These are phyloP conservation scores for Orbilia javanica DNA, from an alignment of 2,329 filamentous ascomycete genomes.

Conservation along the genomic window DNA sequence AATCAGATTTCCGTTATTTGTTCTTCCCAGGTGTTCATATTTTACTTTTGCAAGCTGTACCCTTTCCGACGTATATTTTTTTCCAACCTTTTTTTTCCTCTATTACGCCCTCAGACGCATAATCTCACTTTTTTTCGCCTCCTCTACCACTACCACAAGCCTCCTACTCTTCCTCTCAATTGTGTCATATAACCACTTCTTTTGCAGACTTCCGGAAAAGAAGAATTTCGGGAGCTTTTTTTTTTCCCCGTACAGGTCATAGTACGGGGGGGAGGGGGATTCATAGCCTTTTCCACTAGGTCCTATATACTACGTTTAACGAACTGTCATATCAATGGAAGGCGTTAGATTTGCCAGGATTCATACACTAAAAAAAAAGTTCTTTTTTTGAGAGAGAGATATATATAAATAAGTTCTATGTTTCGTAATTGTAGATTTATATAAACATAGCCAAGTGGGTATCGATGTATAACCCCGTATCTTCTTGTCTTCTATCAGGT, in stretches of 20 bases:
- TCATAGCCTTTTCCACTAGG: background rate
- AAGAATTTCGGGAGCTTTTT: background rate
- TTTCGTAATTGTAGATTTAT: background rate
- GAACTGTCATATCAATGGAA: slow-evolving; percentile 58
- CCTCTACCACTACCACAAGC: too few relatives aligned
- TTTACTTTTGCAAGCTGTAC: slow-evolving; percentile 29
- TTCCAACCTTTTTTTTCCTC: background rate
- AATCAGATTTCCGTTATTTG: slow-evolving; percentile 24
- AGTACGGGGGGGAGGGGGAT: background rate
- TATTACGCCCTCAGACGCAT: slow-evolving; percentile 30
- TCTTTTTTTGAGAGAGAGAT: too few relatives aligned
- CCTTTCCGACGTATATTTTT: slow-evolving; percentile 15
- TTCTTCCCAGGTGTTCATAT: slow-evolving; percentile 39
- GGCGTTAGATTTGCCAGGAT: slow-evolving; percentile 58
- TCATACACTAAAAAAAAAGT: slow-evolving; percentile 15
- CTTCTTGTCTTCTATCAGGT: too few relatives aligned
- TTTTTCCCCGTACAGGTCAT: slow-evolving; percentile 18
- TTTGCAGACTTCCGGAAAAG: background rate
- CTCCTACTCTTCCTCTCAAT: background rate
- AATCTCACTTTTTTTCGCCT: slow-evolving; percentile 31
- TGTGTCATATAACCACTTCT: slow-evolving; percentile 40
- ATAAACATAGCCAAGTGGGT: background rate
- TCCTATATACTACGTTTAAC: slow-evolving; percentile 54
- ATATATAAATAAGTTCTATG: background rate
- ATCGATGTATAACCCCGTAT: background rate